phyloP scores from a whole-genome alignment of 768 basidiomycete species.

The Boletales sp. region DNA sequence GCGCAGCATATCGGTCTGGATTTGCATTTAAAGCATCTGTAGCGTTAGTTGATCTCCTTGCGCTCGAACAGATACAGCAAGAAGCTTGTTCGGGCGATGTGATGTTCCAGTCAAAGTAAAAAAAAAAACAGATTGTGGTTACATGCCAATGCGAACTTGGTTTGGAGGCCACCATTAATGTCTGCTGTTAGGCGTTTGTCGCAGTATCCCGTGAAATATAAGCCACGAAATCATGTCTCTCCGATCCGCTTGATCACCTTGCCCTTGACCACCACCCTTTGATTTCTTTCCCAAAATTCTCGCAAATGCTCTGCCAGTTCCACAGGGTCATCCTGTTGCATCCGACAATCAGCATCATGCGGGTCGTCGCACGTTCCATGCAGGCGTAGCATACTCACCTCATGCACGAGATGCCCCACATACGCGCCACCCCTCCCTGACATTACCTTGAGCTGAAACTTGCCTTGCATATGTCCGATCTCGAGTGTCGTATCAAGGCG shows the following conservation, averaged over 20 bases:
- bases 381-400: constrained; percentile 47
- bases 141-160: too few species aligned
- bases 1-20: too few species aligned
- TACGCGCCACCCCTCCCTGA: constrained; percentile 37
- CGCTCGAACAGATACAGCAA: too few species aligned
- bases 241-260: constrained; percentile 52
- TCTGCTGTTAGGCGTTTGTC: too few species aligned
- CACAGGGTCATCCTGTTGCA: constrained; percentile 75
- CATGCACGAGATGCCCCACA: constrained; percentile 93
- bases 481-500: constrained; percentile 89
- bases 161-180: too few species aligned
- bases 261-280: constrained; percentile 57
- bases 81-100: too few species aligned
- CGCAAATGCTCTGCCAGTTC: constrained; percentile 75
- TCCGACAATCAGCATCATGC: neutral
- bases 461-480: constrained; percentile 96
- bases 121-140: too few species aligned
- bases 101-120: too few species aligned
- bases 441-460: constrained; percentile 91
- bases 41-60: too few species aligned
- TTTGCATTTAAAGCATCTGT: too few species aligned
- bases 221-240: constrained; percentile 29
- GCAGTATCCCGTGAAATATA: too few species aligned
- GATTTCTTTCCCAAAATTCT: constrained; percentile 91
- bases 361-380: too few species aligned